Evolutionary conservation across 352 stramenopile genomes (phyloP).

Genomic region (Phytophthora meadii): DNA sequence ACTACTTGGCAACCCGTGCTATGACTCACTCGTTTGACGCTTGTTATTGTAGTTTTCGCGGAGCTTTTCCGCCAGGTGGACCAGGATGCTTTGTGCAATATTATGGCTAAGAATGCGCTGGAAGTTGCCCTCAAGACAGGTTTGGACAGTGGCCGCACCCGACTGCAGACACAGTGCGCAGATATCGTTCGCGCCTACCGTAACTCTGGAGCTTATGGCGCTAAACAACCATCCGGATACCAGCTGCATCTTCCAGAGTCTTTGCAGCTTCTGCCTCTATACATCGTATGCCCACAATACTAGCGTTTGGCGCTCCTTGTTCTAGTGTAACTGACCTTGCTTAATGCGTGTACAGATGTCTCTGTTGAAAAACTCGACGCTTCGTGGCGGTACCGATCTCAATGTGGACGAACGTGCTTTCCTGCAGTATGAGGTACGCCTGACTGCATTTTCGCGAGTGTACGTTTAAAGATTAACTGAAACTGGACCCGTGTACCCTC

Average conservation of each 20-base stretch:
- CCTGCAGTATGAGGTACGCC: slow-evolving; percentile 86
- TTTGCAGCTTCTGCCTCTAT: slow-evolving; percentile 96
- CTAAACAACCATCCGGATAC: slow-evolving; percentile 74
- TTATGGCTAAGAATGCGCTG: slow-evolving; percentile 96
- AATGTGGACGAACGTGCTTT: slow-evolving; percentile 96
- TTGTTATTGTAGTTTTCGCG: slow-evolving; percentile 66
- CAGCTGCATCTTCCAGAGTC: slow-evolving; percentile 90
- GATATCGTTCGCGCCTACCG: slow-evolving; percentile 95
- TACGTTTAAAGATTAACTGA: slow-evolving; percentile 11
- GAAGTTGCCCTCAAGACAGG: slow-evolving; percentile 95
- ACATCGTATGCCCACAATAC: slow-evolving; percentile 73
- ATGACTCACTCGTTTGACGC: slow-evolving; percentile 6
- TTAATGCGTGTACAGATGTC: slow-evolving; percentile 84
- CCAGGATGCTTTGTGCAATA: slow-evolving; percentile 93
- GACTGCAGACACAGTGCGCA: slow-evolving; percentile 92
- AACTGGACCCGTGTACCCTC: slow-evolving; percentile 8
- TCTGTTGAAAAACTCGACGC: slow-evolving; percentile 97
- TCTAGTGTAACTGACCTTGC: slow-evolving; percentile 10
- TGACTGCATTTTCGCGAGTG: slow-evolving; percentile 1
- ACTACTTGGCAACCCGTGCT: not conserved
- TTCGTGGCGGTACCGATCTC: slow-evolving; percentile 97
- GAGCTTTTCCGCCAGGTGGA: slow-evolving; percentile 95
- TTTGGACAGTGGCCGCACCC: slow-evolving; percentile 93
- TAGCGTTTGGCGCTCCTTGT: slow-evolving; percentile 1
- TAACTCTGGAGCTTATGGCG: slow-evolving; percentile 75